Evolutionary conservation across 306 rosid genomes (phyloP), one percentile per base, ranked within the genome.

Genomic region (Astragalus membranaceus): DNA sequence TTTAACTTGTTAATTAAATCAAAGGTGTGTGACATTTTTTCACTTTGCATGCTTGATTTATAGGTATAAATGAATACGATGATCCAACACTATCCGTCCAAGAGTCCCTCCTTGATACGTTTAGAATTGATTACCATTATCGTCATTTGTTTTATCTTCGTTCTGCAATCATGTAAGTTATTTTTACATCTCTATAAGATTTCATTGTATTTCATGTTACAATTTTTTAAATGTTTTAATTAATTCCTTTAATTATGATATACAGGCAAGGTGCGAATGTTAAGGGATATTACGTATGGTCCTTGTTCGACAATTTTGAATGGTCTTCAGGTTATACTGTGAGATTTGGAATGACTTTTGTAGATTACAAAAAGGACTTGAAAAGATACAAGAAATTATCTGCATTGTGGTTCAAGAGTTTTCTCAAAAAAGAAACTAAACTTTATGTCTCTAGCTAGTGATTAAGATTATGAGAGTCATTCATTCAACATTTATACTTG

Each of bases 221-320:
- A n/a, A 39, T 13, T 10, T 23, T 6, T 6, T 7, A 4, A 0
- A 4, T 10, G 4, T 20, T 2, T 1, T 59, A 50, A 57, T 41
- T 6, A 0, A 35, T 58, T 41, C 49, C 0, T 1, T 64, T 29
- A 4, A 8, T n/a, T n/a, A n/a, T 44, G 7, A 8, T 43, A 8
- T 41, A 30, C 59, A 85, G 90, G 78, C 14, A 55, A 51, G 92
- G 96, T 0, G 87, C 54, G 2, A 87, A 82, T 5, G 92, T 89
- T 7, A 81, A 73, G 8, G 92, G 92, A 0, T 87, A 85, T 15
- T 89, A 79, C 42, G 75, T 85, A 66, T 89, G 96, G 96, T 83
- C 90, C 0, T 63, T 89, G 44, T 50, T 85, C 10, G 92, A 89
- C 39, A 83, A 81, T 43, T 86, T 82, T 46, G 92, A 89, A 72